Evolutionary conservation across 2,329 filamentous ascomycete genomes (phyloP).

Genomic region (Zymoseptoria crescenta): DNA sequence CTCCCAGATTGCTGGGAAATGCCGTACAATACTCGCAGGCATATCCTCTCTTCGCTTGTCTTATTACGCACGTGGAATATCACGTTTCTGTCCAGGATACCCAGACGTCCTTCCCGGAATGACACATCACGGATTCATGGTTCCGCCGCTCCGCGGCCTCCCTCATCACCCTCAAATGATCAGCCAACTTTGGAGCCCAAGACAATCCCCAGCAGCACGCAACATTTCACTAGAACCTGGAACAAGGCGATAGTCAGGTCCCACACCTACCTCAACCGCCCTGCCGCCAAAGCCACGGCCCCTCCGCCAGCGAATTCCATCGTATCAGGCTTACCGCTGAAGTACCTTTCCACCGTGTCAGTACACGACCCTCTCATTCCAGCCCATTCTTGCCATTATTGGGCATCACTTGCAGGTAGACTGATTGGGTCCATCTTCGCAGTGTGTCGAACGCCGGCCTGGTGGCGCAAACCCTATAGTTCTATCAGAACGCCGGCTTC

Average conservation of each 20-base stretch:
- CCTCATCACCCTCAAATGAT: not conserved
- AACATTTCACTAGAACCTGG: not conserved
- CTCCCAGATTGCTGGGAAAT: no score
- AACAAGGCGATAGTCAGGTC: not conserved
- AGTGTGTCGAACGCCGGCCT: conserved; percentile 52
- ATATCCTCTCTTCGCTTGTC: no score
- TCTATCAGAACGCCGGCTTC: conserved; percentile 63
- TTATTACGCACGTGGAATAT: no score
- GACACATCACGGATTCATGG: no score
- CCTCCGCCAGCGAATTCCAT: conserved; percentile 54
- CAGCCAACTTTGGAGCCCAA: not conserved
- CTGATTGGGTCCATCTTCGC: not conserved
- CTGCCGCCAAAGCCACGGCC: conserved; percentile 18
- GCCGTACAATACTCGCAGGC: no score
- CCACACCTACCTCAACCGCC: conserved; percentile 8
- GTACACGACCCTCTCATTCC: conserved; percentile 19
- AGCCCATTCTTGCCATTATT: no score
- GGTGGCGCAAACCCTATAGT: conserved; percentile 60
- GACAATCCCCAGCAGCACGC: not conserved
- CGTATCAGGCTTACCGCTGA: conserved; percentile 57
- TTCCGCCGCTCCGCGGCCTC: not conserved
- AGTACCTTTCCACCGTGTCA: conserved; percentile 55
- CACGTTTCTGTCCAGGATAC: no score
- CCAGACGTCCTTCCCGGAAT: no score
- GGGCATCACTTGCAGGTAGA: not conserved